Evolutionary conservation across 495 filamentous ascomycete genomes (phyloP), one percentile per base, ranked within the genome.

Genomic region (Talaromyces ruber): DNA sequence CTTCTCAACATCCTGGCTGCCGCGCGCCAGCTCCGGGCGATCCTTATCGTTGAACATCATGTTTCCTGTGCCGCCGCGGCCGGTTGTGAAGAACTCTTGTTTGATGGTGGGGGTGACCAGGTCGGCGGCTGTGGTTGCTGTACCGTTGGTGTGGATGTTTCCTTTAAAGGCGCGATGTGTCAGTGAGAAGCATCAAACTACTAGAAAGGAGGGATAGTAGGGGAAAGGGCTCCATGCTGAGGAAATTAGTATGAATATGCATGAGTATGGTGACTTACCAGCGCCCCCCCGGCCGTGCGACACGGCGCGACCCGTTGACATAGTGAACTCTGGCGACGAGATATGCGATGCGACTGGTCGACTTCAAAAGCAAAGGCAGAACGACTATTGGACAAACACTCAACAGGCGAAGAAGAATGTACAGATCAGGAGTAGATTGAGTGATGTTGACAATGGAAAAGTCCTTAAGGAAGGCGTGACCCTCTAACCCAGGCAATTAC

Each of bases 61-160:
- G 73, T 93, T 93, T 24, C 89, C 90, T 9, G 77, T 77, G 62
- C 86, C 86, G 24, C 86, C 86, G 63, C 86, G 85, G 34, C 86
- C 93, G 21, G 93, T 97, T 5, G 93, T 96, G 68, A 91, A 93
- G 62, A 91, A 76, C 16, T 88, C 78, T 22, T 81, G 81, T 75
- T 96, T 96, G 69, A 97, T 84, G 50, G 84, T 89, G 0, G 93
- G 93, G 3, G 92, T 96, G 65, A 86, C 76, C 60, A 96, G 81
- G 66, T 91, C 88, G 18, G 77, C 68, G 61, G 85, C 77, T 12
- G 76, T 71, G 61, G 79, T 67, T 43, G 75, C 72, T 64, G 77
- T 77, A 65, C 83, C 72, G 59, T 79, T 75, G 64, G 82, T 82
- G 67, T 80, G 81, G 64, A 93, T 90, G 78, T 96, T 96, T 65